phyloP scores from a whole-genome alignment of 352 stramenopile species.

The Pythium brassicae region DNA sequence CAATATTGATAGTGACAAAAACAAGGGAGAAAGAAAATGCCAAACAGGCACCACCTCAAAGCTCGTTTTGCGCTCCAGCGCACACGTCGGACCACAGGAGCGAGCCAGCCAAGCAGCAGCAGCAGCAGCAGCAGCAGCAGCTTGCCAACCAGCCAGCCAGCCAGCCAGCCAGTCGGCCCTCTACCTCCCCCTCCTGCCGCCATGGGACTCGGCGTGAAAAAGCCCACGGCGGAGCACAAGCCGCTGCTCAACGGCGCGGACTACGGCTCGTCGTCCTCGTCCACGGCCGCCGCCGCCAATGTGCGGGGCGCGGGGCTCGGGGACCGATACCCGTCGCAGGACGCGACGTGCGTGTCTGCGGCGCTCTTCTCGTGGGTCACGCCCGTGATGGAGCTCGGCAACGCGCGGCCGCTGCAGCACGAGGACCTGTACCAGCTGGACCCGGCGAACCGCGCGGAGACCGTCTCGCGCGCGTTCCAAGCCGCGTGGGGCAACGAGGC shows the following conservation, averaged over 20 bases:
- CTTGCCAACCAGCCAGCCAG: too few relatives aligned
- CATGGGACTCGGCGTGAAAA: too few relatives aligned
- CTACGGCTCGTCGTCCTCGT: too few relatives aligned
- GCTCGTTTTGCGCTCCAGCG: too few relatives aligned
- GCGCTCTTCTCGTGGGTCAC: conserved; percentile 88
- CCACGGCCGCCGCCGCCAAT: conserved; percentile 2
- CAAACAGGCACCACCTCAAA: too few relatives aligned
- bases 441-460: conserved; percentile 53
- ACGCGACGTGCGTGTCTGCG: conserved; percentile 41
- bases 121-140: too few relatives aligned
- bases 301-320: too few relatives aligned
- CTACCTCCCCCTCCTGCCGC: background rate
- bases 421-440: conserved; percentile 86
- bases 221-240: conserved; percentile 25
- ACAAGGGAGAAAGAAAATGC: too few relatives aligned
- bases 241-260: conserved; percentile 21
- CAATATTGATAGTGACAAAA: too few relatives aligned
- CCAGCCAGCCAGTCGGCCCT: too few relatives aligned
- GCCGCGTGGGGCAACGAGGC: conserved; percentile 39
- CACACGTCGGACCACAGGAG: too few relatives aligned
- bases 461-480: conserved; percentile 41
- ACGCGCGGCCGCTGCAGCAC: conserved; percentile 67
- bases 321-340: conserved; percentile 62
- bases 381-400: conserved; percentile 82
- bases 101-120: too few relatives aligned